Evolutionary conservation across 1,284 basidiomycete genomes (phyloP).

Genomic region (Cutaneotrichosporon mucoides): DNA sequence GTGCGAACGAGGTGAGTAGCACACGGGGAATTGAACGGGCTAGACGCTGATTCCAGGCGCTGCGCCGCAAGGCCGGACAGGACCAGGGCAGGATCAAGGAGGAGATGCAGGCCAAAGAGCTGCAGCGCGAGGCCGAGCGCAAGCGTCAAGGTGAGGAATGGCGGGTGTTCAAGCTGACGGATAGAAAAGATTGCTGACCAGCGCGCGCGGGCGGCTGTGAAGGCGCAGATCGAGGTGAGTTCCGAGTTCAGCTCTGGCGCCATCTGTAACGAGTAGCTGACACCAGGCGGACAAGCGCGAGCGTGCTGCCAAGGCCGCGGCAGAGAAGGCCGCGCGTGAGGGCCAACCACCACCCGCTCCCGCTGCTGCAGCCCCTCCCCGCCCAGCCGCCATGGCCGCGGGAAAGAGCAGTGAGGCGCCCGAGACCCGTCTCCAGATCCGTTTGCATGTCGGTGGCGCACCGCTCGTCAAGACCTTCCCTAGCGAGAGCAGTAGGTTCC

Average conservation of each 20-base stretch:
- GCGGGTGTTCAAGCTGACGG: slow-evolving; percentile 3
- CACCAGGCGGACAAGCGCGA: slow-evolving; percentile 70
- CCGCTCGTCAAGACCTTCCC: slow-evolving; percentile 74
- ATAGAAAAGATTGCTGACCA: slow-evolving; percentile 81
- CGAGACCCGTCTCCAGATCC: slow-evolving; percentile 75
- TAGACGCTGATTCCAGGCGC: slow-evolving; percentile 39
- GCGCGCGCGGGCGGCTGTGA: slow-evolving; percentile 74
- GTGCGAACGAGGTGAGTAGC: slow-evolving; percentile 62
- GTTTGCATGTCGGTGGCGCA: slow-evolving; percentile 70
- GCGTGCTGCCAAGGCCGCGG: slow-evolving; percentile 77
- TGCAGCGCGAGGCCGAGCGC: slow-evolving; percentile 70
- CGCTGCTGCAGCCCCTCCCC: slow-evolving; percentile 20
- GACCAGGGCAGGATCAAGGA: slow-evolving; percentile 70
- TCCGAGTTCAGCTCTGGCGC: too few species aligned
- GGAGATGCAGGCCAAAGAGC: slow-evolving; percentile 72
- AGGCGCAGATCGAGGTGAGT: slow-evolving; percentile 75
- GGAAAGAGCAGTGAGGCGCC: slow-evolving; percentile 69
- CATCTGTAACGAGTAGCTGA: neutral
- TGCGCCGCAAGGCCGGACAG: slow-evolving; percentile 80
- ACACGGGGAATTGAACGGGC: neutral
- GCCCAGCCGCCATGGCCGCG: slow-evolving; percentile 38
- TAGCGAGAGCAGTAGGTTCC: slow-evolving; percentile 57
- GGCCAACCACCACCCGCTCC: slow-evolving; percentile 54
- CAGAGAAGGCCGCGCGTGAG: slow-evolving; percentile 82
- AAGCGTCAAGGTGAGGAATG: slow-evolving; percentile 62